Evolutionary conservation across 2,329 filamentous ascomycete species (phyloP).

Genomic region (Verticillium nubilum): DNA sequence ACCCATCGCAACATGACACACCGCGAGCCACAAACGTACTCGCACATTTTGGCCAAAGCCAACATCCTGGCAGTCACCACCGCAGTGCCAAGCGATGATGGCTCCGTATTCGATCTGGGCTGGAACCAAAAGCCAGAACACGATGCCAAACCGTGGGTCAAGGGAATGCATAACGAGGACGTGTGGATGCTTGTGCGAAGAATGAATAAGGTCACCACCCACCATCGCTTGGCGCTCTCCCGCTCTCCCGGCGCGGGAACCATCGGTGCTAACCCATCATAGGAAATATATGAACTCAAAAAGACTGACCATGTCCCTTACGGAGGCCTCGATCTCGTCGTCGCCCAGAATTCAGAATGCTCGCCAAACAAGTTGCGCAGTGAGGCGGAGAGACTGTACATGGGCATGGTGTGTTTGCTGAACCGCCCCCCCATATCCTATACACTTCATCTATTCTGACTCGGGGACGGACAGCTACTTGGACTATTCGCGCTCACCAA

Average conservation of each 20-base stretch:
- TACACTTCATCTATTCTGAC: background rate
- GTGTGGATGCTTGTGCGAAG: constrained; percentile 55
- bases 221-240: background rate
- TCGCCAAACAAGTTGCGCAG: constrained; percentile 4
- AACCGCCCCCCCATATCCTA: no score
- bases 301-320: constrained; percentile 44
- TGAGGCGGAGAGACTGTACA: constrained; percentile 53
- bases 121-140: background rate
- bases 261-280: constrained; percentile 26
- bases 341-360: constrained; percentile 58
- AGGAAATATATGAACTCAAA: constrained; percentile 39
- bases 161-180: constrained; percentile 30
- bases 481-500: constrained; percentile 48
- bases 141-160: background rate
- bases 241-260: background rate
- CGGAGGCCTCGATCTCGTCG: constrained; percentile 55
- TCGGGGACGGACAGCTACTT: constrained; percentile 28
- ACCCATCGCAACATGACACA: background rate
- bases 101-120: background rate
- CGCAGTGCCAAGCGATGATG: background rate
- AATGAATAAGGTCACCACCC: constrained; percentile 51
- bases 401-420: constrained; percentile 37
- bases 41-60: background rate
- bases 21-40: background rate
- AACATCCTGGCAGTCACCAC: background rate